Evolutionary conservation across 495 filamentous ascomycete species (phyloP), one percentile per base, ranked within the genome.

Genomic region (Glonium stellatum): DNA sequence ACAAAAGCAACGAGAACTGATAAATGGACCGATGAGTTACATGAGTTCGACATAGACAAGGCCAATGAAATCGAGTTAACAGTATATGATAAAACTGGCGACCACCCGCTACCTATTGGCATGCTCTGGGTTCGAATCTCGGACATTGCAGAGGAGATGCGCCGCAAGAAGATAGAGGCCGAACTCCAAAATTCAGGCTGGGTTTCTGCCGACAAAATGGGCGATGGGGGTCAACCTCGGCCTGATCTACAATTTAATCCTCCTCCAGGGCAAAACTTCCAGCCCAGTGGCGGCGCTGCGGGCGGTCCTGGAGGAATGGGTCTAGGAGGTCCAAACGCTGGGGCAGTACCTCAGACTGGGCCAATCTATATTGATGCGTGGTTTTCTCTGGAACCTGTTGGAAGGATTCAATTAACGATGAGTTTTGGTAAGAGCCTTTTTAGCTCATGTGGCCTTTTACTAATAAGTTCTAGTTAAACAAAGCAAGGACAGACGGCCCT

Each of bases 31-130:
- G 87, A 90, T 67, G 93, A 99, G 72, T 79, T 83, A 22, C 93
- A 96, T 70, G 89, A 83, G 49, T 84, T 97, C 58, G 87, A 91
- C 61, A 91, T 97, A 46, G 95, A 99, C 67, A 97, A 97, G 76
- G 93, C 95, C 53, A 97, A 99, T 71, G 93, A 99, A 74, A 87
- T 99, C 55, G 93, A 99, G 70, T 80, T 99, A 47, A 97, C 90
- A 0, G 92, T 97, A 34, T 99, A 97, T 72, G 93, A 99, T 69
- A 96, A 96, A 75, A 81, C 84, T 23, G 85, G 87, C 63, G 90
- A 95, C 59, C 87, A 95, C 65, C 87, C 92, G 1, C 81, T 95
- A 48, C 93, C 93, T 39, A 95, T 99, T 63, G 93, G 87, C 57
- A 85, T 99, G 81, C 79, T 97, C 5, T 99, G 93, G 93, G 81